Base-by-base conservation (phyloP, 2,329 filamentous ascomycete species). In the Ophiostoma sp. region DNA sequence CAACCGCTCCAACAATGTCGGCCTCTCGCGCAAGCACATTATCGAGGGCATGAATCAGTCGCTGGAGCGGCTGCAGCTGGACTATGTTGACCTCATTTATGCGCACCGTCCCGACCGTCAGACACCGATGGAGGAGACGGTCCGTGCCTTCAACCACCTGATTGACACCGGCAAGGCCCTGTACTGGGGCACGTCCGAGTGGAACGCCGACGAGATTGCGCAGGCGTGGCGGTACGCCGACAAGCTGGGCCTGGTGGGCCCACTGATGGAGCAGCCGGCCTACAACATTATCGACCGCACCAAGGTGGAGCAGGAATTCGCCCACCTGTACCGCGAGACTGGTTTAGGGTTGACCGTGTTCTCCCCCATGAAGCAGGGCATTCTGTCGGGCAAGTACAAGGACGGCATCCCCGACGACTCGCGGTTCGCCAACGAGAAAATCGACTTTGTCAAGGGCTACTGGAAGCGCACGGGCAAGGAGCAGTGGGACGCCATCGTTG, bases 121-220 rank as follows among this genome's bases (percentile, higher is more conserved):
- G 72, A 89, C 88, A 1, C 87, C 87, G 2, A 89, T 90, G 84
- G 87, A 87, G 80, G 89, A 91, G 81, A 87, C 89, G 55, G 89
- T 91, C 71, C 85, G 84, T 76, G 85, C 80, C 74, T 86, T 83
- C 80, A 85, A 80, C 77, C 83, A 83, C 79, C 81, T 81, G 75
- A 87, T 83, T 76, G 88, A 82, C 89, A 90, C 82, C 88, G 88
- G 91, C 73, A 89, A 91, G 82, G 89, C 90, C 0, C 86, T 92
- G 76, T 92, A 92, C 84, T 92, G 91, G 90, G 90, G 90, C 55
- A 92, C 90, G 0, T 91, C 89, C 1, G 90, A 92, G 80, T 92
- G 90, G 90, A 85, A 84, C 73, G 89, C 90, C 28, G 87, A 89
- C 76, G 90, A 92, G 82, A 92, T 92, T 77, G 85, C 87, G 9